phyloP scores from a whole-genome alignment of 352 stramenopile genomes.

The Phytophthora sp. region DNA sequence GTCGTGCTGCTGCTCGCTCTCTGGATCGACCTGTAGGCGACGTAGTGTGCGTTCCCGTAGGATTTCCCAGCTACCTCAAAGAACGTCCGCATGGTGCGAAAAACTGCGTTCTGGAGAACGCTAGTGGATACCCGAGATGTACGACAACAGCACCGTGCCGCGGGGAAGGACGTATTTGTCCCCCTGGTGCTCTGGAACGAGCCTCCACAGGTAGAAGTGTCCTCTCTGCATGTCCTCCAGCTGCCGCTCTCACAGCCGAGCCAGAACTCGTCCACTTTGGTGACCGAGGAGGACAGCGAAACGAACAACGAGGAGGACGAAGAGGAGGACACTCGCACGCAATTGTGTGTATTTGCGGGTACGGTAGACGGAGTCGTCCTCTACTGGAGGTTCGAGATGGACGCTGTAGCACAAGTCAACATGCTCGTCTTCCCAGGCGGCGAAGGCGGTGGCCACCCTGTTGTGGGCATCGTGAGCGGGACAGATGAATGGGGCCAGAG shows the following conservation, averaged over 20 bases:
- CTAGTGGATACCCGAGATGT: constrained; percentile 17
- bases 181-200: constrained; percentile 78
- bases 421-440: constrained; percentile 55
- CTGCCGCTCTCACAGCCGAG: constrained; percentile 72
- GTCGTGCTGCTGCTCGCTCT: too few relatives aligned
- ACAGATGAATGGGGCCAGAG: constrained; percentile 83
- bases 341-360: constrained; percentile 77
- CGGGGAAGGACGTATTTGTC: constrained; percentile 58
- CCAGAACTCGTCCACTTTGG: constrained; percentile 53
- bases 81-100: constrained; percentile 26
- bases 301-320: constrained; percentile 39
- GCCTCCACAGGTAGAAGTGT: constrained; percentile 55
- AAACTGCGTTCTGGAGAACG: constrained; percentile 26
- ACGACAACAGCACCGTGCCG: constrained; percentile 1
- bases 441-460: constrained; percentile 27
- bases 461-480: constrained; percentile 69
- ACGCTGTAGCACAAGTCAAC: constrained; percentile 69
- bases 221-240: constrained; percentile 66
- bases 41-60: neutral
- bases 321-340: constrained; percentile 39
- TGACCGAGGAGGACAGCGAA: constrained; percentile 44
- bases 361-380: constrained; percentile 69
- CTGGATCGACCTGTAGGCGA: constrained; percentile 6
- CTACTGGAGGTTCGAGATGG: constrained; percentile 75
- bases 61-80: too few relatives aligned